Percentiles rank a stretch among this genome's conserved stretches.
Evolutionary conservation across 2,329 filamentous ascomycete species (phyloP).

Genomic region (Xylariomycetidae sp.): DNA sequence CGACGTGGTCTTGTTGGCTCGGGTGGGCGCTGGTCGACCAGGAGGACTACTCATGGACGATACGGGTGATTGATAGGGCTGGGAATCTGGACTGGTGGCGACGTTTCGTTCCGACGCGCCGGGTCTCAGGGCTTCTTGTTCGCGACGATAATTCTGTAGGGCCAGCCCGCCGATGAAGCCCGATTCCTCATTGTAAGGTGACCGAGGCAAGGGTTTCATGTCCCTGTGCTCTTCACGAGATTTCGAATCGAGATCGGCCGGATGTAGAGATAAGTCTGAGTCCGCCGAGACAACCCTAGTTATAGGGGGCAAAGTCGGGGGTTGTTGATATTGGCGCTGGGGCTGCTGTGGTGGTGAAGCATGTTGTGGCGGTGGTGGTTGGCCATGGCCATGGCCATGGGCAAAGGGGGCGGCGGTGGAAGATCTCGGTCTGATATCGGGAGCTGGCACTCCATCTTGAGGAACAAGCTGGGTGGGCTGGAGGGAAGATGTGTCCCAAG

Average conservation of each 20-base stretch:
- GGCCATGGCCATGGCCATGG: conserved; percentile 25
- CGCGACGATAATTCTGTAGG: conserved; percentile 45
- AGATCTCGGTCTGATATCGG: conserved; percentile 37
- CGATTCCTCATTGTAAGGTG: conserved; percentile 33
- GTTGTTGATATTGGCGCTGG: conserved; percentile 22
- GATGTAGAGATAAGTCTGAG: conserved; percentile 20
- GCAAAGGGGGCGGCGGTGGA: conserved; percentile 23
- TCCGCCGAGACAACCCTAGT: conserved; percentile 42
- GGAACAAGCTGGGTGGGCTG: conserved; percentile 37
- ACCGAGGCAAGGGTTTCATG: conserved; percentile 26
- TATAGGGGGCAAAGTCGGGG: conserved; percentile 40
- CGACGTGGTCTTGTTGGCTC: conserved; percentile 32
- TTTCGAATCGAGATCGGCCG: conserved; percentile 10
- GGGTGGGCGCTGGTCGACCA: conserved; percentile 17
- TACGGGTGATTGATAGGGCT: conserved; percentile 21
- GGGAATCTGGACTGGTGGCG: conserved; percentile 10
- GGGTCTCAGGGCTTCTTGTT: conserved; percentile 23
- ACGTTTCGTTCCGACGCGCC: conserved; percentile 12
- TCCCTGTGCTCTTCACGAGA: conserved; percentile 16
- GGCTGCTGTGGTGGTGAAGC: conserved; percentile 9
- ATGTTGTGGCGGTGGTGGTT: conserved; percentile 32
- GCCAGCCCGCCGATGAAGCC: conserved; percentile 54
- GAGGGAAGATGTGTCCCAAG: conserved; percentile 35
- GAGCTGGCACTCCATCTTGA: conserved; percentile 40
- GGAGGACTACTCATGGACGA: conserved; percentile 26